Conservation (phyloP, 768 basidiomycete genomes). For the Paxillus rubicundulus region DNA sequence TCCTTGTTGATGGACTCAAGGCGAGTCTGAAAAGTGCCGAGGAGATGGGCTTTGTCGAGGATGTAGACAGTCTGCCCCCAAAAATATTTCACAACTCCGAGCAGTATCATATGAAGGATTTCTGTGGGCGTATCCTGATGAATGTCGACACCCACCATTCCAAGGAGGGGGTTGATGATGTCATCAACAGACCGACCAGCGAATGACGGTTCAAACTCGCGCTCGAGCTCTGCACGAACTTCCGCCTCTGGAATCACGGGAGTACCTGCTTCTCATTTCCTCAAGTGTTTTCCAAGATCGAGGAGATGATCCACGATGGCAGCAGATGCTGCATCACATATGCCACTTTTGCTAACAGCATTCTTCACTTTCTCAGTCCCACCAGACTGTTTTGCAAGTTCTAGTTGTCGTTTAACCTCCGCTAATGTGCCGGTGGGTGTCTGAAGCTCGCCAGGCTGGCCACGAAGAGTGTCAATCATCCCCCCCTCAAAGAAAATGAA, state of each 20-base stretch:
- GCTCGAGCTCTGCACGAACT: no score
- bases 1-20: no score
- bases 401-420: conserved; percentile 9
- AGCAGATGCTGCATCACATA: conserved; percentile 30
- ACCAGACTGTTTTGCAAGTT: conserved; percentile 2
- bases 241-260: conserved; percentile 2
- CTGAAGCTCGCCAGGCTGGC: not conserved
- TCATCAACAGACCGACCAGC: conserved; percentile 5
- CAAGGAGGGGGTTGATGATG: no score
- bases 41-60: no score
- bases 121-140: conserved; percentile 32
- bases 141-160: conserved; percentile 20
- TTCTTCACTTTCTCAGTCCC: conserved; percentile 11
- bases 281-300: no score
- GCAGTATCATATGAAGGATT: conserved; percentile 31
- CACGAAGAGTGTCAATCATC: not conserved
- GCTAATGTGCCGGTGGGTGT: not conserved
- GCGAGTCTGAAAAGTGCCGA: no score
- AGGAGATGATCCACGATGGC: conserved; percentile 29
- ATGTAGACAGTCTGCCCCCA: no score
- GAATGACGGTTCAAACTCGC: conserved; percentile 3
- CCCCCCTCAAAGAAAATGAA: not conserved
- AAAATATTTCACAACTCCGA: no score
- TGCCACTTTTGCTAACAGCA: conserved; percentile 36
- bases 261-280: conserved; percentile 1